A percentile compares a stretch with the other conserved stretches of the same genome.
Conservation (phyloP, 306 rosid genomes). For the Lotus japonicus region DNA sequence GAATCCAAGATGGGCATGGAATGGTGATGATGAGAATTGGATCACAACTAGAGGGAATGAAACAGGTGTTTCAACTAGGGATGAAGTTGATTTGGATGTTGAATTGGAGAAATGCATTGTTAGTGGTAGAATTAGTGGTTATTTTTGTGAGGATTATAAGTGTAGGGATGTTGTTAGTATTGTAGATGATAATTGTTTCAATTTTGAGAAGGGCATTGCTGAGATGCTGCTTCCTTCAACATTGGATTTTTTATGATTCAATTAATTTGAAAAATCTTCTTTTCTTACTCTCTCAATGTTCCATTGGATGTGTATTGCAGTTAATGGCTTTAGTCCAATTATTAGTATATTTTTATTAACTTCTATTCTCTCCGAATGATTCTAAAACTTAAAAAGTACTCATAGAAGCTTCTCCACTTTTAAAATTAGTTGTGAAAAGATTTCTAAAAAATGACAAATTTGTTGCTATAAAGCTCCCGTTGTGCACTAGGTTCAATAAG, state of each 20-base stretch:
- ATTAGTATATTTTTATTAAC: no score
- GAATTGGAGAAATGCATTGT: slow-evolving; percentile 10
- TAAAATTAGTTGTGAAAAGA: no score
- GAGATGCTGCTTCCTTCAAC: slow-evolving; percentile 26
- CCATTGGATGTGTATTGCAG: not conserved
- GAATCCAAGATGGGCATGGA: slow-evolving; percentile 44
- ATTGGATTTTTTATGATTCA: slow-evolving; percentile 35
- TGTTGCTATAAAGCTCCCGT: no score
- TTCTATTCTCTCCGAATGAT: no score
- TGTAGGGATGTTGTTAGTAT: slow-evolving; percentile 24
- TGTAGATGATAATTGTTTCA: slow-evolving; percentile 23
- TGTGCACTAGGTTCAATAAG: no score
- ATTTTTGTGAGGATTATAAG: slow-evolving; percentile 21
- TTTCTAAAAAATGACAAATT: no score
- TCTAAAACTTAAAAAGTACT: no score
- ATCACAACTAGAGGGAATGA: slow-evolving; percentile 37
- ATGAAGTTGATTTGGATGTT: not conserved
- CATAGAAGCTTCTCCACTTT: no score
- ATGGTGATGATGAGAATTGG: slow-evolving; percentile 55
- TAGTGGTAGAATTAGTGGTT: slow-evolving; percentile 22
- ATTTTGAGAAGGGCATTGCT: slow-evolving; percentile 35
- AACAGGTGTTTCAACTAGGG: slow-evolving; percentile 16
- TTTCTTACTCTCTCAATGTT: not conserved
- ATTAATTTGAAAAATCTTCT: not conserved
- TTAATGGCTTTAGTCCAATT: slow-evolving; percentile 4